A percentile compares a stretch with the other conserved stretches of the same genome.
Conservation (phyloP, 2,329 filamentous ascomycete species). For the Ophiostoma himal-ulmi region DNA sequence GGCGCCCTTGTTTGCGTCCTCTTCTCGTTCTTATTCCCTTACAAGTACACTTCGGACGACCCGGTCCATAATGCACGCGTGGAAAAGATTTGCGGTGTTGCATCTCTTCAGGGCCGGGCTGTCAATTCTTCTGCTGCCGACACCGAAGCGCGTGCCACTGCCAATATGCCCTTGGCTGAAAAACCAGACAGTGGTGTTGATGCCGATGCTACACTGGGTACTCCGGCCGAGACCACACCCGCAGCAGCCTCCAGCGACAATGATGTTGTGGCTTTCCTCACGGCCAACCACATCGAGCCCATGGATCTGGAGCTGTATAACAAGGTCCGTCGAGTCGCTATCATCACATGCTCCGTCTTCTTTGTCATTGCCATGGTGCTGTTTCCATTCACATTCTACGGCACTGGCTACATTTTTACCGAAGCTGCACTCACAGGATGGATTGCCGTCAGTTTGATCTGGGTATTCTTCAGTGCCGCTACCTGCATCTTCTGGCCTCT, state of each 20-base stretch:
- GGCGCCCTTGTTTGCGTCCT: slow-evolving; percentile 35
- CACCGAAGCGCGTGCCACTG: background rate
- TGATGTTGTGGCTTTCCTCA: slow-evolving; percentile 39
- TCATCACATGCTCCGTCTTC: slow-evolving; percentile 34
- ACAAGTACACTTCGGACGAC: background rate
- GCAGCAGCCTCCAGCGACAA: slow-evolving; percentile 32
- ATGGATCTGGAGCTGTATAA: slow-evolving; percentile 37
- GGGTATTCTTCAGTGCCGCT: slow-evolving; percentile 36
- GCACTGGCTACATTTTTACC: slow-evolving; percentile 29
- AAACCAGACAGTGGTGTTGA: background rate
- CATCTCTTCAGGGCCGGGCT: background rate
- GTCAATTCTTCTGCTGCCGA: background rate
- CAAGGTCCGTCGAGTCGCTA: slow-evolving; percentile 36
- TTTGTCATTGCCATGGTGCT: slow-evolving; percentile 35
- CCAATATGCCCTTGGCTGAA: background rate
- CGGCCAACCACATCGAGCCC: slow-evolving; percentile 37
- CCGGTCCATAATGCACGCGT: background rate
- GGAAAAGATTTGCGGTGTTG: background rate
- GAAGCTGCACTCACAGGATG: slow-evolving; percentile 33
- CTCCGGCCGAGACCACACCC: slow-evolving; percentile 27
- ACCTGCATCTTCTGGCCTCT: slow-evolving; percentile 36
- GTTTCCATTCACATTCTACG: slow-evolving; percentile 38
- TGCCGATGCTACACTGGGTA: background rate
- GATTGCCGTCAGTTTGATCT: slow-evolving; percentile 38
- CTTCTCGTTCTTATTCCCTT: background rate